Base-by-base conservation (phyloP, 768 basidiomycete species). In the Trametes cubensis region DNA sequence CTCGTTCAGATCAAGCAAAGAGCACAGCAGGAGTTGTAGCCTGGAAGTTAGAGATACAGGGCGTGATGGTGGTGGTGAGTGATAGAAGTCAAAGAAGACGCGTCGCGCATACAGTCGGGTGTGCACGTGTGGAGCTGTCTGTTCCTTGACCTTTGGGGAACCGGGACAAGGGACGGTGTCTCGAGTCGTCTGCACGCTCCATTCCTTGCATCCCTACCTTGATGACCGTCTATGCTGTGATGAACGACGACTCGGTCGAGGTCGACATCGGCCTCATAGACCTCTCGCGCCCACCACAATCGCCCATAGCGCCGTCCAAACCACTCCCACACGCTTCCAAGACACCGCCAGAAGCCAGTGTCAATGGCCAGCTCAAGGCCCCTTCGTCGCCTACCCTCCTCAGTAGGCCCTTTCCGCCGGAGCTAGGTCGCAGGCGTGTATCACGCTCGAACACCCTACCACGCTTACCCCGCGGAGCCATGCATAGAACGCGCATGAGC, bases 391-490 rank as follows among this genome's bases (percentile, higher is more conserved):
- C 74, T 2, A 72, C 73, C 23, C 66, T 73, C 4, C 18, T 42
- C 10, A 54, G 20, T 28, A 55, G 26, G 40, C 14, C 45, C 28
- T 20, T 50, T 41, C 60, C 64, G 28, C 60, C 61, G 21, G 62
- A 62, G 2, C 42, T 60, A 0, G 25, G 54, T 15, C 61, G 68
- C 17, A 69, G 75, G 44, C 67, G 71, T 0, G 38, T 82, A 8
- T 71, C 77, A 23, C 78, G 83, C 20, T 83, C 84, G 13, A 76
- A 71, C 52, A 84, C 84, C 2, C 71, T 81, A 48, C 81, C 84
- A 4, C 69, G 76, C 23, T 69, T 79, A 21, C 72, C 70, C 6
- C 77, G 76, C 11, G 53, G 51, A 18, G 54, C 67, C 4, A 38
- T 60, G 45, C 62, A 58, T 23, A 42, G 56, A 60, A 51, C 63